Percentiles rank a stretch among this genome's conserved stretches.
phyloP scores from a whole-genome alignment of 345 rosid species.

The Citrus hindsii region DNA sequence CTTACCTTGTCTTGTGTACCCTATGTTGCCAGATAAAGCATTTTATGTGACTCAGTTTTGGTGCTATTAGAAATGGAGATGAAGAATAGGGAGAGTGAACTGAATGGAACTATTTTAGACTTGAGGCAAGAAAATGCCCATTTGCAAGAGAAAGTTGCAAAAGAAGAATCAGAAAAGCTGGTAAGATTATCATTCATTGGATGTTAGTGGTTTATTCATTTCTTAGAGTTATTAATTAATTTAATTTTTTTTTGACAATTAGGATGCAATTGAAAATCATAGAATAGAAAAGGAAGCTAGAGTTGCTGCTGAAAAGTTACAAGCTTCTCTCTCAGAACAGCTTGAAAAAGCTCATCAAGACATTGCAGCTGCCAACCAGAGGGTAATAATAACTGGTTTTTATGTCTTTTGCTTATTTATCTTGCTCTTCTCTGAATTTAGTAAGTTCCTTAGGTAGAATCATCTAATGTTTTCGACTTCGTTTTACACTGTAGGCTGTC shows the following conservation, averaged over 20 bases:
- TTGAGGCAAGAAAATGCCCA: slow-evolving; percentile 44
- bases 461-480: background rate
- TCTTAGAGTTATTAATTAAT: background rate
- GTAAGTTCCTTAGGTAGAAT: background rate
- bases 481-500: slow-evolving; percentile 42
- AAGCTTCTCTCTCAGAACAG: slow-evolving; percentile 59
- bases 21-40: background rate
- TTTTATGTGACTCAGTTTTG: slow-evolving; percentile 6
- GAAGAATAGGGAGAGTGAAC: slow-evolving; percentile 49
- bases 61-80: slow-evolving; percentile 50
- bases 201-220: background rate
- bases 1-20: background rate
- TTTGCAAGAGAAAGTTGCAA: slow-evolving; percentile 49
- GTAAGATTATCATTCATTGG: slow-evolving; percentile 33
- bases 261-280: slow-evolving; percentile 70
- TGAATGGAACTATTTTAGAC: slow-evolving; percentile 35
- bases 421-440: background rate
- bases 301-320: slow-evolving; percentile 53
- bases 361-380: slow-evolving; percentile 55
- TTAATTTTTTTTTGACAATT: slow-evolving; percentile 18
- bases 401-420: background rate
- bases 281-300: slow-evolving; percentile 60
- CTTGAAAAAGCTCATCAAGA: slow-evolving; percentile 69
- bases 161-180: slow-evolving; percentile 63
- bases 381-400: slow-evolving; percentile 37